Evolutionary conservation across 2,329 filamentous ascomycete species (phyloP).

Genomic region (Balansia obtecta): DNA sequence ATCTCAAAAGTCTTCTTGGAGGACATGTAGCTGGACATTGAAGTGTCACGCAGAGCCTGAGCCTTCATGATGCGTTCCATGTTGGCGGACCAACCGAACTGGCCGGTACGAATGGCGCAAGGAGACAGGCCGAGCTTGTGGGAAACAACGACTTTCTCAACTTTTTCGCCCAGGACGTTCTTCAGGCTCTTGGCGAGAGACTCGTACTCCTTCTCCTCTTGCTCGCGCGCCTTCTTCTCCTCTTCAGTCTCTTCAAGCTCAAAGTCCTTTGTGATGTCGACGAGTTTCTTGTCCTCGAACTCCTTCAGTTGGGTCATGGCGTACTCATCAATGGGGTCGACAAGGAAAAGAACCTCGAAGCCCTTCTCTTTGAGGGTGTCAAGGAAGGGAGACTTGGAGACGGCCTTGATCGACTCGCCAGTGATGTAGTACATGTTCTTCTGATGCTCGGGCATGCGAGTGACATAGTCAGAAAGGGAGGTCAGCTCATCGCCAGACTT

Average conservation of each 20-base stretch:
- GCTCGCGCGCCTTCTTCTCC: constrained; percentile 93
- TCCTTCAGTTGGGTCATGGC: constrained; percentile 99
- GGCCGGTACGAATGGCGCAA: constrained; percentile 97
- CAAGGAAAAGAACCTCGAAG: constrained; percentile 98
- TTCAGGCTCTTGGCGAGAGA: constrained; percentile 90
- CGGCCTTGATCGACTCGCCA: constrained; percentile 97
- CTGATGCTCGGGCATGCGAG: constrained; percentile 99
- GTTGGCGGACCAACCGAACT: constrained; percentile 99
- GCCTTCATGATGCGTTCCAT: constrained; percentile 99
- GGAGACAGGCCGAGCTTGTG: constrained; percentile 93
- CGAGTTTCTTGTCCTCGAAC: constrained; percentile 99
- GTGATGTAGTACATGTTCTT: constrained; percentile 99
- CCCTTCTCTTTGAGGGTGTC: constrained; percentile 97
- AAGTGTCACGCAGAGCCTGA: constrained; percentile 97
- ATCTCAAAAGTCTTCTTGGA: constrained; percentile 99
- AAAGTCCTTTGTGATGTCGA: constrained; percentile 99
- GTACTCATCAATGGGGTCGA: constrained; percentile 98
- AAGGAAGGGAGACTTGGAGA: constrained; percentile 96
- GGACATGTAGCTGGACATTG: constrained; percentile 99
- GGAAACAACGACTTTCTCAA: constrained; percentile 98
- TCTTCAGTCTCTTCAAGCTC: constrained; percentile 99
- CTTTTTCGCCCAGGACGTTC: constrained; percentile 98
- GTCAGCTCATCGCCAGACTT: constrained; percentile 95
- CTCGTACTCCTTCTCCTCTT: constrained; percentile 98
- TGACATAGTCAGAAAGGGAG: constrained; percentile 93